These are phyloP conservation scores for Purpureocillium takamizusanense DNA, from an alignment of 2,329 filamentous ascomycete genomes.

Conservation along the genomic window DNA sequence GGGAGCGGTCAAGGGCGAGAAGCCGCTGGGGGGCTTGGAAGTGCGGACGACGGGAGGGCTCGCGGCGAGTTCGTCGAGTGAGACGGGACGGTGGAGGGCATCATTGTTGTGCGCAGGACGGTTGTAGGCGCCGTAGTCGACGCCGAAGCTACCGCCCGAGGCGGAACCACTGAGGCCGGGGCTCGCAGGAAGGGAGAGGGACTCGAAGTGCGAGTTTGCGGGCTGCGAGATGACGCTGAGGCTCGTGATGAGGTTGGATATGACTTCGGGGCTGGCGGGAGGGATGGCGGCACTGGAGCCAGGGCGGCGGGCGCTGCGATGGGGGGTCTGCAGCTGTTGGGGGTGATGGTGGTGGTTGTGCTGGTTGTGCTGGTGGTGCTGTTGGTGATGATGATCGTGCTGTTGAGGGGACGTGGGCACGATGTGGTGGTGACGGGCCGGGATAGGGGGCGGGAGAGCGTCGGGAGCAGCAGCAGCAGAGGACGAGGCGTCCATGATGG, in stretches of 20 bases:
- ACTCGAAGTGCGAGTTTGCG: constrained; percentile 61
- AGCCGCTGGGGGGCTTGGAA: constrained; percentile 69
- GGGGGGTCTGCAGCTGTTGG: constrained; percentile 5
- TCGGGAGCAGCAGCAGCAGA: too few relatives aligned
- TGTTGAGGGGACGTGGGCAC: not conserved
- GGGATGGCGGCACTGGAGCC: constrained; percentile 13
- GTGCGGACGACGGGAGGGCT: constrained; percentile 69
- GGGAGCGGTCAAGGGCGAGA: constrained; percentile 60
- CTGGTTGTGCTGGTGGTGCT: constrained; percentile 3
- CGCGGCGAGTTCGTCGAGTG: constrained; percentile 52
- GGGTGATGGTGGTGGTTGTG: not conserved
- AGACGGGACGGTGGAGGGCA: constrained; percentile 33
- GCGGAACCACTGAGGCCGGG: constrained; percentile 27
- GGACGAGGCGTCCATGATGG: too few relatives aligned
- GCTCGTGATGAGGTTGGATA: constrained; percentile 60
- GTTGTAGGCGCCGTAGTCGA: constrained; percentile 63
- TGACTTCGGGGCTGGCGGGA: constrained; percentile 59
- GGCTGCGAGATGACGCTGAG: constrained; percentile 60
- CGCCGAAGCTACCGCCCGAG: constrained; percentile 50
- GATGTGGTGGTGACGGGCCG: constrained; percentile 10
- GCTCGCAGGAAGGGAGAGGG: constrained; percentile 30
- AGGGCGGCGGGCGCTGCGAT: constrained; percentile 5
- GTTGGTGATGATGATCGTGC: constrained; percentile 1
- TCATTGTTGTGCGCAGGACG: constrained; percentile 41
- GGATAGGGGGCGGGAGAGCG: constrained; percentile 21